A percentile compares a stretch with the other conserved stretches of the same genome.
phyloP scores from a whole-genome alignment of 495 filamentous ascomycete genomes.

The Penicillium lagena region DNA sequence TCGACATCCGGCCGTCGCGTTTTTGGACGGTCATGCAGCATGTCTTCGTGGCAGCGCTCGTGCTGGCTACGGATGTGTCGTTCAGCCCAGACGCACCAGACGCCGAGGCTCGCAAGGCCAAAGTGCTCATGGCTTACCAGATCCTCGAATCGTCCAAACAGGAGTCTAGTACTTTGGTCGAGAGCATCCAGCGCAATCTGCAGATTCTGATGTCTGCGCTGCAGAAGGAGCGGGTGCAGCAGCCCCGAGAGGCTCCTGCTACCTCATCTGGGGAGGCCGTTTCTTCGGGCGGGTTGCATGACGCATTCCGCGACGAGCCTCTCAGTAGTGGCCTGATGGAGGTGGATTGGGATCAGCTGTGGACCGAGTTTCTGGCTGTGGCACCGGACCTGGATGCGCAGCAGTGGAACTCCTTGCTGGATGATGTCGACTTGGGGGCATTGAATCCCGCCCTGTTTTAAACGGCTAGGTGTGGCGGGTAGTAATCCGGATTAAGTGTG shows the following conservation, averaged over 20 bases:
- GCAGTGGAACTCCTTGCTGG: conserved; percentile 20
- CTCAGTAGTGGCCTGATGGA: conserved; percentile 3
- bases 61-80: conserved; percentile 22
- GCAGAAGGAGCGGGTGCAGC: conserved; percentile 7
- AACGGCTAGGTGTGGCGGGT: no score
- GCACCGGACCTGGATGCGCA: conserved; percentile 17
- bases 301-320: no score
- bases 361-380: conserved; percentile 19
- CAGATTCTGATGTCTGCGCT: conserved; percentile 21
- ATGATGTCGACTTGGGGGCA: conserved; percentile 7
- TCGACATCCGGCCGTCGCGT: conserved; percentile 8
- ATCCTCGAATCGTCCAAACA: conserved; percentile 16
- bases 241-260: neutral
- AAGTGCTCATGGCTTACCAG: conserved; percentile 17
- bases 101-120: conserved; percentile 12
- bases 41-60: conserved; percentile 22
- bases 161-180: conserved; percentile 13
- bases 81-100: conserved; percentile 18
- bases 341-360: conserved; percentile 18
- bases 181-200: conserved; percentile 19
- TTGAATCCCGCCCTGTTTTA: no score
- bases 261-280: neutral
- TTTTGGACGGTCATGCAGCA: conserved; percentile 22
- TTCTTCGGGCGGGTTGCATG: no score
- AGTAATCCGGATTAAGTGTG: no score